Base-by-base conservation (phyloP, 2,329 filamentous ascomycete species). In the Beauveria rudraprayagi region DNA sequence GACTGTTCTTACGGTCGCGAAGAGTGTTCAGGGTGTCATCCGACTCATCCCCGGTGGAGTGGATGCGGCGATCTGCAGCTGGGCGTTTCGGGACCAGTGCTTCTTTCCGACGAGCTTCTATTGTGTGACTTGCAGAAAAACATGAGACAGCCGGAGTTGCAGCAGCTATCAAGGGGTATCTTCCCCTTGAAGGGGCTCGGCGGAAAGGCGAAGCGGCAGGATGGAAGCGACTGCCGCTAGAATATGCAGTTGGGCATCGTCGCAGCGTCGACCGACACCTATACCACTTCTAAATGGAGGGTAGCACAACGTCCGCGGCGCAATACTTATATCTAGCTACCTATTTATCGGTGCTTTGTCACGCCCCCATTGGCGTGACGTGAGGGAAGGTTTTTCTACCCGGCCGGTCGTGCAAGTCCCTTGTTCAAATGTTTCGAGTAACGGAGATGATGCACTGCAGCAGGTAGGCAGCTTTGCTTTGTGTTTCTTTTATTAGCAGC, bases 41-140 rank as follows among this genome's bases (percentile, higher is more conserved):
- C 34, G 34, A 37, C 34, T 16, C 14, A 37, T 37, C 34, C 14
- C 34, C 34, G 34, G 34, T 34, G 11, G 11, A 11, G 44, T 50
- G 41, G 19, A 24, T 30, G 34, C 56, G 6, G 24, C 22, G 56
- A 59, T 59, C 56, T 51, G 47, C 47, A 22, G n/a, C 19, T 59
- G 56, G 46, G 47, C 37, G 46, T 59, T 58, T 58, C 46, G 56
- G 43, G 24, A 51, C 47, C 47, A 59, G 34, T 3, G 19, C 34
- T 30, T 9, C 30, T 37, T 47, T n/a, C 54, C 43, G 41, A 56
- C 17, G 46, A 40, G 30, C 55, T 41, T 50, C 24, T 24, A 16
- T 1, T 11, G 19, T 16, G 41, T 30, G 44, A 34, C 24, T 57
- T 24, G 19, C 7, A 34, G 22, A 17, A 10, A 37, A 47, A 17